Evolutionary conservation across 176 grass and related monocot species (phyloP).

Genomic region (Musa troglodytarum): DNA sequence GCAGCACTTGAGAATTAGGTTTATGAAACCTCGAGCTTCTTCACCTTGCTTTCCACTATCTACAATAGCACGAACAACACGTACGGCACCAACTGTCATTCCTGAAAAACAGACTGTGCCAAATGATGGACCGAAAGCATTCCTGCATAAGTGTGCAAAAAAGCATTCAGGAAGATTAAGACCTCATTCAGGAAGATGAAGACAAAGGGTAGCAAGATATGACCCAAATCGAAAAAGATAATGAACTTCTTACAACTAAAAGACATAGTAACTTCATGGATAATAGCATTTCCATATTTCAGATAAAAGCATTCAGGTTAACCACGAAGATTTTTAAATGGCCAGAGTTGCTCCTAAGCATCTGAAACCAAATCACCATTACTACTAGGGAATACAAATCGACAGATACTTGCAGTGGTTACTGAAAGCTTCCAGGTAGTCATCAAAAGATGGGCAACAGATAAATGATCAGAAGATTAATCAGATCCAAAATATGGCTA

Average conservation of each 20-base stretch:
- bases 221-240: background rate
- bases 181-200: background rate
- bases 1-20: conserved; percentile 37
- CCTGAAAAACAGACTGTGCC: conserved; percentile 47
- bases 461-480: too few relatives aligned
- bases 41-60: conserved; percentile 33
- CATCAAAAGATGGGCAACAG: too few relatives aligned
- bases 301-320: background rate
- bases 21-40: conserved; percentile 25
- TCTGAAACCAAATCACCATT: too few relatives aligned
- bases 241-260: background rate
- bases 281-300: background rate
- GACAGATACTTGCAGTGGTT: too few relatives aligned
- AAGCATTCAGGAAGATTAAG: background rate
- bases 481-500: background rate
- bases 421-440: too few relatives aligned
- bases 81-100: conserved; percentile 37
- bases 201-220: background rate
- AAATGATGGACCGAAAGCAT: conserved; percentile 47
- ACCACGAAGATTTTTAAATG: background rate
- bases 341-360: too few relatives aligned
- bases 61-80: conserved; percentile 34
- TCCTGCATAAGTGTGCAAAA: conserved; percentile 26
- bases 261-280: background rate
- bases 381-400: too few relatives aligned